Conservation (phyloP, 139 green algal genomes). For the Chlamydomonas applanata region DNA sequence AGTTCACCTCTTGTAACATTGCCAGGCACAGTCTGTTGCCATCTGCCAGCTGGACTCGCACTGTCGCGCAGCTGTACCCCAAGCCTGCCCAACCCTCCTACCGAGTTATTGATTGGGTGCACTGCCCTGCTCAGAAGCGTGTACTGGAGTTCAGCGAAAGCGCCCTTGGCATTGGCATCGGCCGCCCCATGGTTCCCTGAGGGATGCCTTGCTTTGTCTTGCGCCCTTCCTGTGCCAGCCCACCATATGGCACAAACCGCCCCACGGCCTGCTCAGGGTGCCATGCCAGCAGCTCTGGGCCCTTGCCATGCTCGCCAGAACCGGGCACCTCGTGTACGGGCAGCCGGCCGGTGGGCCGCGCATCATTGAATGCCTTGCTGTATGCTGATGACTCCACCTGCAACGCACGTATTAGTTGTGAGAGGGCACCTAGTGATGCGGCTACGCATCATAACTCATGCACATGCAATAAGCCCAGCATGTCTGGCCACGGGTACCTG, state of each 20-base stretch:
- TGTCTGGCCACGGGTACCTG: too few species aligned
- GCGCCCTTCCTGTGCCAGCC: constrained; percentile 25
- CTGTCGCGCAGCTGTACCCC: too few species aligned
- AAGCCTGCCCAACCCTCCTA: too few species aligned
- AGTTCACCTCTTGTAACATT: too few species aligned
- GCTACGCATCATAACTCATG: too few species aligned
- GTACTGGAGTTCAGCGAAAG: not conserved
- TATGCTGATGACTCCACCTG: too few species aligned
- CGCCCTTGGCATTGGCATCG: not conserved
- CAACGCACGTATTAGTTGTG: too few species aligned
- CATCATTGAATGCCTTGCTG: constrained; percentile 16
- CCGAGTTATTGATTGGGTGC: too few species aligned
- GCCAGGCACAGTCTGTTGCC: too few species aligned
- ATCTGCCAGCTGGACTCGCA: too few species aligned
- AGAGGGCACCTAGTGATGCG: too few species aligned
- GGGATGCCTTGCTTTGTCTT: not conserved
- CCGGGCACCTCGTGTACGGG: not conserved
- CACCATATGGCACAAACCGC: constrained; percentile 25
- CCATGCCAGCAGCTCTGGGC: constrained; percentile 29
- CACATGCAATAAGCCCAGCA: too few species aligned
- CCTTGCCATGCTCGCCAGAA: constrained; percentile 22
- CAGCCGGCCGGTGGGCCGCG: not conserved
- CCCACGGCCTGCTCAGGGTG: constrained; percentile 20
- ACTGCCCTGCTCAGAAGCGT: not conserved
- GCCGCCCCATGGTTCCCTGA: not conserved